These are phyloP conservation scores for Metschnikowia vanudenii DNA, from an alignment of 805 yeast species.

Conservation along the genomic window DNA sequence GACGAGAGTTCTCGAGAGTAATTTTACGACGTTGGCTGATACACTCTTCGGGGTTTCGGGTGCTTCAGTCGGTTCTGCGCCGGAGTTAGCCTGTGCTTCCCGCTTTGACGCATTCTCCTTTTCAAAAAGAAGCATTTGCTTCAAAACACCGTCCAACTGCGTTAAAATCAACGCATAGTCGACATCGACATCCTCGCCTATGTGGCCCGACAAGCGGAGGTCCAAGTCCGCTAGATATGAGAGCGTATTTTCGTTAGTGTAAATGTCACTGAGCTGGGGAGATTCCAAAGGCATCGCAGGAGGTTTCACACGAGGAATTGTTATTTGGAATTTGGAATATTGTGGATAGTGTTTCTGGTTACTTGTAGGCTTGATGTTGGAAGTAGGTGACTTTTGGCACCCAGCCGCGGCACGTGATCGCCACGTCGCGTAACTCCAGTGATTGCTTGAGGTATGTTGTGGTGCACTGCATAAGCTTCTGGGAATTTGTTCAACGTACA, in stretches of 20 bases:
- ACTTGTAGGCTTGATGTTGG: no score
- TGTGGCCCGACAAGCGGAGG: conserved; percentile 15
- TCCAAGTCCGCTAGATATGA: conserved; percentile 24
- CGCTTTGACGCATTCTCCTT: background rate
- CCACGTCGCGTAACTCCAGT: no score
- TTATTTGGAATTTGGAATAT: background rate
- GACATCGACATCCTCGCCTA: conserved; percentile 5
- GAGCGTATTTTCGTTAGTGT: conserved; percentile 21
- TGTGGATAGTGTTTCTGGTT: background rate
- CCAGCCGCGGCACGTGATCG: no score
- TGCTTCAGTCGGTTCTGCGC: background rate
- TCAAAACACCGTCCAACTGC: conserved; percentile 28
- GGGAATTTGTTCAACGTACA: no score
- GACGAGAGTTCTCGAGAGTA: conserved; percentile 31
- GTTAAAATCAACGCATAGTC: conserved; percentile 20
- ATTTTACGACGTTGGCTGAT: conserved; percentile 24
- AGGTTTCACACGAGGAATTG: no score
- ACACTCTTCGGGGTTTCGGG: background rate
- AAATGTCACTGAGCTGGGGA: conserved; percentile 7
- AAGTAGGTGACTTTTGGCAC: no score
- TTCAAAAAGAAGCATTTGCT: conserved; percentile 9
- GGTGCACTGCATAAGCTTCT: no score
- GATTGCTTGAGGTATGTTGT: no score
- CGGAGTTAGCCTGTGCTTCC: background rate
- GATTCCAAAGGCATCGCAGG: conserved; percentile 9